These are phyloP conservation scores for Spathaspora hagerdaliae DNA, from an alignment of 805 yeast genomes.

Conservation along the genomic window DNA sequence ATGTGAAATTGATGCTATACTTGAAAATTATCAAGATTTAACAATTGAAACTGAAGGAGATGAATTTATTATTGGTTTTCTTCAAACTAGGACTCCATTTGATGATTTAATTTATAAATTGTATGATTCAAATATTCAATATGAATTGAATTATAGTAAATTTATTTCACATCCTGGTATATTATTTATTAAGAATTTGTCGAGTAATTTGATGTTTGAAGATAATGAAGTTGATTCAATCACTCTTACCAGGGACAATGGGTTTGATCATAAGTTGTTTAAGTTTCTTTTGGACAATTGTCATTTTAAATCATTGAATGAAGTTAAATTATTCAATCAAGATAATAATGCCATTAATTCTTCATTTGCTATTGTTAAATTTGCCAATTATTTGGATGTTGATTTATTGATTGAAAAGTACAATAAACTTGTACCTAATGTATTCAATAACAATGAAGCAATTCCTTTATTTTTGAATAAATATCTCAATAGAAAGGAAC, in stretches of 20 bases:
- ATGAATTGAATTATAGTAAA: slow-evolving; percentile 21
- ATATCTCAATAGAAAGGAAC: slow-evolving; percentile 62
- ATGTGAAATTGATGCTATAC: neutral
- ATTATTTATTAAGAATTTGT: slow-evolving; percentile 50
- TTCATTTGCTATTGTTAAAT: slow-evolving; percentile 27
- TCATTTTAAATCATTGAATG: slow-evolving; percentile 5
- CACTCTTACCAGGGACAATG: slow-evolving; percentile 1
- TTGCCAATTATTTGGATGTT: slow-evolving; percentile 31
- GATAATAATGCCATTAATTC: slow-evolving; percentile 21
- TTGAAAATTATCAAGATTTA: neutral
- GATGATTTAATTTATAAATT: slow-evolving; percentile 8
- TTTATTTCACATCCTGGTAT: slow-evolving; percentile 55
- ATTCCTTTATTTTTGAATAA: slow-evolving; percentile 50
- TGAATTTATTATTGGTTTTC: slow-evolving; percentile 1
- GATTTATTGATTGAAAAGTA: slow-evolving; percentile 20
- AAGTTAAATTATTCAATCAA: slow-evolving; percentile 15
- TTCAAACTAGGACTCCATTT: slow-evolving; percentile 1
- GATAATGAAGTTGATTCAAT: slow-evolving; percentile 1
- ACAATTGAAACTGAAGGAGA: neutral
- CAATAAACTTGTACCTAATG: slow-evolving; percentile 14
- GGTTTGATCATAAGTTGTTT: slow-evolving; percentile 2
- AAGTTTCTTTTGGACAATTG: slow-evolving; percentile 5
- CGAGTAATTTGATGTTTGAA: slow-evolving; percentile 23
- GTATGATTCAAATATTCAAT: slow-evolving; percentile 2
- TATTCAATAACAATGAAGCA: slow-evolving; percentile 22